Percentiles rank a stretch among this genome's conserved stretches.
Conservation (phyloP, 129 eudicot species). For the Lactuca saligna region DNA sequence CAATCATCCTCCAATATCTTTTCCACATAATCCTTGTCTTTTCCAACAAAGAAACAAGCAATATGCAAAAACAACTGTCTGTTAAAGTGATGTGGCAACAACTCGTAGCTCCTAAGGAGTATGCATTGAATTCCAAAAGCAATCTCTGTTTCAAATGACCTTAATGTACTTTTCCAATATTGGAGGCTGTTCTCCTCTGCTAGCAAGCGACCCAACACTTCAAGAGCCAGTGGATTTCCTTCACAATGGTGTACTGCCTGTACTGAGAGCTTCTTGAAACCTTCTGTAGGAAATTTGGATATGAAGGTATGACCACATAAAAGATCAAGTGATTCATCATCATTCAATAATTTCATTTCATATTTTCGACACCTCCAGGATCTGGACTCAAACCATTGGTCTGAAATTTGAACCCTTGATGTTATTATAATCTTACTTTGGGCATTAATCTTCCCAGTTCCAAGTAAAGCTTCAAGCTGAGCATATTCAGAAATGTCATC, state of each 20-base stretch:
- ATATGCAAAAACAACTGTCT: slow-evolving; percentile 37
- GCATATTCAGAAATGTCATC: slow-evolving; percentile 3
- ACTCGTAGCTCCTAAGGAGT: slow-evolving; percentile 3
- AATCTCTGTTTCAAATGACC: background rate
- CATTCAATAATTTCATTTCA: too few relatives aligned
- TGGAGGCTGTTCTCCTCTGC: background rate
- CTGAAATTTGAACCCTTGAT: background rate
- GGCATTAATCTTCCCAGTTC: background rate
- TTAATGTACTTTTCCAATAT: slow-evolving; percentile 9
- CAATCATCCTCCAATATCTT: slow-evolving; percentile 8
- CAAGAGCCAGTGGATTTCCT: slow-evolving; percentile 26
- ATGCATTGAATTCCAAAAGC: background rate
- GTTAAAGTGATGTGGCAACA: slow-evolving; percentile 6
- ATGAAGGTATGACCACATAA: slow-evolving; percentile 27
- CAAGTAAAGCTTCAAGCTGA: slow-evolving; percentile 3
- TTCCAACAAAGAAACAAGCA: slow-evolving; percentile 46
- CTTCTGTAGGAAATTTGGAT: slow-evolving; percentile 16
- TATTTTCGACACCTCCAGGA: slow-evolving; percentile 3
- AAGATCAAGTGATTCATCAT: background rate
- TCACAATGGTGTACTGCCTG: slow-evolving; percentile 14
- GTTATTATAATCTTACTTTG: slow-evolving; percentile 27
- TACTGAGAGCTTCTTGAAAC: background rate
- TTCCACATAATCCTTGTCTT: background rate
- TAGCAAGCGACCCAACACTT: slow-evolving; percentile 25
- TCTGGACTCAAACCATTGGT: slow-evolving; percentile 8